Evolutionary conservation across 1,139 yeast species (phyloP), one percentile per base, ranked within the genome.

Genomic region (Yamadazyma membranifaciens): DNA sequence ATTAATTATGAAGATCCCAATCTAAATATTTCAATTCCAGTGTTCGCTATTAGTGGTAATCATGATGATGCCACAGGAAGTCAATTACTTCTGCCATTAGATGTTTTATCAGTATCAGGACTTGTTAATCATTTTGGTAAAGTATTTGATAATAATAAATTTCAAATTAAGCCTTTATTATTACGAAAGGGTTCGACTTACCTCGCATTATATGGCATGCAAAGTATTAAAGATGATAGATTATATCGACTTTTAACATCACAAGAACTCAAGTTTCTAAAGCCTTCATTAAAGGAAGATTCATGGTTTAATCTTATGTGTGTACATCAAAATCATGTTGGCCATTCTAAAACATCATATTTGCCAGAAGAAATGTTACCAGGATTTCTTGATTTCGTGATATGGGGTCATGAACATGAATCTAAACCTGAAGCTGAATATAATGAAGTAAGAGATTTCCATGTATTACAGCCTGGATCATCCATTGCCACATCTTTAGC

Each of bases 351-450:
- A 38, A 87, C 94, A 0, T 82, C 89, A 3, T 85, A 84, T 51
- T 65, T 92, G 9, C 98, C 97, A 2, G 98, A 92, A 50, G 75
- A 73, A 45, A 85, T 86, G 52, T 62, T 94, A 14, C 99, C 98
- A 0, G 69, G 74, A 13, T 91, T 91, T 56, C 56, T 92, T 39
- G 87, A 92, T 56, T 71, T 92, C 43, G 80, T 92, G 0, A 65
- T 89, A 2, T 92, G 99, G 99, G 99, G 98, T 9, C 99, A 92
- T 60, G 99, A 92, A 57, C 99, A 92, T 62, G 98, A 92, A 58
- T 89, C 98, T 55, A 73, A 84, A 6, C 87, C 92, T 1, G 80
- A 78, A 46, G 82, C 96, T 0, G 73, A 69, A 0, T 69, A 68
- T 36, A 89, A 88, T 55, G 75, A 85, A 0, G 76, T 76, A 16